A percentile compares a stretch with the other conserved stretches of the same genome.
Conservation (phyloP, 805 yeast genomes). For the Zygosaccharomyces lentus region DNA sequence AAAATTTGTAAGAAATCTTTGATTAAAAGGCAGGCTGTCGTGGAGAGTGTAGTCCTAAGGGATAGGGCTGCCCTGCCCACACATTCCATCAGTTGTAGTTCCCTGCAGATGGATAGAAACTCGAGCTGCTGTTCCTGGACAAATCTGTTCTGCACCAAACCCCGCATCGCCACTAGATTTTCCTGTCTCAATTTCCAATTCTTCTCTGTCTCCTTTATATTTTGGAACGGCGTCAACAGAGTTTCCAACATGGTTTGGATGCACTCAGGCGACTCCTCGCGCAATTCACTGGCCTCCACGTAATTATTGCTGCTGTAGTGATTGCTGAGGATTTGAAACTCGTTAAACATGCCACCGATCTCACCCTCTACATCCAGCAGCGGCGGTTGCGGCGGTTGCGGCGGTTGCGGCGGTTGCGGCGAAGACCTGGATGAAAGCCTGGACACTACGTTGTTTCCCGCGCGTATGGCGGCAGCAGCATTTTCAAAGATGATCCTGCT, state of each 20-base stretch:
- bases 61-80: slow-evolving; percentile 65
- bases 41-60: slow-evolving; percentile 76
- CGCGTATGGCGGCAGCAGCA: neutral
- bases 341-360: slow-evolving; percentile 18
- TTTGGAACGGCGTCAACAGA: slow-evolving; percentile 46
- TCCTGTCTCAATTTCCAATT: slow-evolving; percentile 81
- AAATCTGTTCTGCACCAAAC: slow-evolving; percentile 16
- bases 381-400: slow-evolving; percentile 1
- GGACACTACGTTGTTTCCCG: neutral
- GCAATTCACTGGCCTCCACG: neutral
- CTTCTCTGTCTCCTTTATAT: slow-evolving; percentile 72
- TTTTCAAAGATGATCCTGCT: neutral
- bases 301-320: neutral
- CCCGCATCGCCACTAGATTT: slow-evolving; percentile 52
- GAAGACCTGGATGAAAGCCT: neutral
- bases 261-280: slow-evolving; percentile 15
- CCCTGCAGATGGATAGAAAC: slow-evolving; percentile 34
- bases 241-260: slow-evolving; percentile 28
- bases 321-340: slow-evolving; percentile 12
- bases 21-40: slow-evolving; percentile 68
- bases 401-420: neutral
- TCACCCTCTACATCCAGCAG: slow-evolving; percentile 24
- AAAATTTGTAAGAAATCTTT: slow-evolving; percentile 50
- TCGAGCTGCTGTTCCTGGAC: slow-evolving; percentile 38
- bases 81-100: slow-evolving; percentile 49